Base-by-base conservation (phyloP, 805 yeast species). In the Priceomyces haplophilus region DNA sequence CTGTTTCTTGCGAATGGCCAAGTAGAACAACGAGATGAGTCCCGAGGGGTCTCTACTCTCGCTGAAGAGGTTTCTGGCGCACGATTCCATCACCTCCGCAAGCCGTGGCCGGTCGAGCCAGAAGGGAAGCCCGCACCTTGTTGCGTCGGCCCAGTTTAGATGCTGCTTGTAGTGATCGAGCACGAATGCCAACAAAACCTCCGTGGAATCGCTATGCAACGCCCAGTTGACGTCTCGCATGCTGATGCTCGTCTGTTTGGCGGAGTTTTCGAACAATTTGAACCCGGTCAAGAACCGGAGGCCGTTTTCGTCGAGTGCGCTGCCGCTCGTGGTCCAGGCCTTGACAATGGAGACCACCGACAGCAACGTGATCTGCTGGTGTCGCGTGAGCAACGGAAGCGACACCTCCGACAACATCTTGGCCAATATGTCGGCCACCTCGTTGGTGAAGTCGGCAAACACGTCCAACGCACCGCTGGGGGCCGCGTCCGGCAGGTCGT, bases 211-310 rank as follows among this genome's bases (percentile, higher is more conserved):
- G 42, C 93, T 83, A 61, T 88, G 95, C 18, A 86, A 64, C 0
- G 96, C 98, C 90, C 96, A 91, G 39, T 77, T 75, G 41, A 85
- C 75, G 62, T 91, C 97, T 54, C 98, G 73, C 80, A 85, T 83
- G 1, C 82, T 73, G 47, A 90, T 65, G 4, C 72, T 60, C 16
- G 65, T 56, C 54, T 82, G 88, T 64, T 66, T 65, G 29, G 69
- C 61, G 7, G 73, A 58, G 30, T 60, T 61, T 49, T 79, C 80
- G 52, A 78, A 85, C 34, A 90, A 65, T 50, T 80, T 83, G 52
- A 80, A 77, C 3, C 95, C 91, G 13, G 86, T 67, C 45, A 81
- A 72, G 54, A 83, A 91, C 42, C 88, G 67, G 6, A 82, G 55
- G 0, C 95, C 97, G 59, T 84, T 83, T 31, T 65, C 62, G 56